Evolutionary conservation across 2,329 filamentous ascomycete genomes (phyloP).

Genomic region (Monosporascus sp.): DNA sequence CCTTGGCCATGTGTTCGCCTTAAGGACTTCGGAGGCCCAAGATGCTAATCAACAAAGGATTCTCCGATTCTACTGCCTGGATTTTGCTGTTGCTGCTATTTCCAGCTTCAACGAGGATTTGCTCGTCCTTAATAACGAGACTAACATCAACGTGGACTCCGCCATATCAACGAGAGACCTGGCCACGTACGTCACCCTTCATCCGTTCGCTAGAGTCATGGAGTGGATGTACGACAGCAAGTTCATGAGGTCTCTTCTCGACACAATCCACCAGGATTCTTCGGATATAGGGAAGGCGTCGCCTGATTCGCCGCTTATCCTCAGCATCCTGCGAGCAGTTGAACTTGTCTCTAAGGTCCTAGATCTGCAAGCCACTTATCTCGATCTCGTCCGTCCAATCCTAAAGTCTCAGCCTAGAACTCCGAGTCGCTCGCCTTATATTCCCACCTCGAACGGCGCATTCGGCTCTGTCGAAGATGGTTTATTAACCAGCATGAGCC

Average conservation of each 20-base stretch:
- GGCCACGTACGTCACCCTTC: conserved; percentile 74
- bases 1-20: conserved; percentile 70
- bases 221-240: conserved; percentile 97
- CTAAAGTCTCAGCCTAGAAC: conserved; percentile 59
- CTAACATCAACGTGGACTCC: conserved; percentile 68
- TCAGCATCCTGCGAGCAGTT: conserved; percentile 73
- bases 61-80: conserved; percentile 73
- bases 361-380: conserved; percentile 84
- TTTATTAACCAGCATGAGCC: conserved; percentile 69
- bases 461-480: conserved; percentile 92
- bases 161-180: conserved; percentile 71
- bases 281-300: conserved; percentile 66
- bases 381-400: conserved; percentile 78
- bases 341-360: conserved; percentile 79
- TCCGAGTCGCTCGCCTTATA: conserved; percentile 24
- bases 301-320: conserved; percentile 74
- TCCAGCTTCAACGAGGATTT: conserved; percentile 91
- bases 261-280: conserved; percentile 70
- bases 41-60: conserved; percentile 67
- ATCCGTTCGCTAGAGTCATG: conserved; percentile 92
- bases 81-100: conserved; percentile 76
- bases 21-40: conserved; percentile 58
- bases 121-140: conserved; percentile 76
- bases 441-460: conserved; percentile 54
- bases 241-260: conserved; percentile 74